Base-by-base conservation (phyloP, 2,329 filamentous ascomycete species). In the Botryotinia globosa region DNA sequence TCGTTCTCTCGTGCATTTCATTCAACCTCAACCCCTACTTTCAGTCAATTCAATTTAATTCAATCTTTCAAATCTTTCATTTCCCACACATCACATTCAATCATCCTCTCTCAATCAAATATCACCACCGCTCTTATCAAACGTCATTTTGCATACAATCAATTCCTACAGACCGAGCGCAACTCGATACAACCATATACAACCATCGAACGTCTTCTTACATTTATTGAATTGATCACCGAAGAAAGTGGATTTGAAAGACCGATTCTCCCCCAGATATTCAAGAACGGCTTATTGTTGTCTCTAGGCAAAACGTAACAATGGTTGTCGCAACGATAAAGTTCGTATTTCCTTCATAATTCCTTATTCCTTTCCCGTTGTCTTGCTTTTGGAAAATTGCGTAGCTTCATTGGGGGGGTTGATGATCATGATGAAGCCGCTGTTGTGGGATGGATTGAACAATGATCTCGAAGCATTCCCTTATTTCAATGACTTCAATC, bases 271-370 rank as follows among this genome's bases (percentile, higher is more conserved):
- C 22, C 4, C 37, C 37, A 37, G 39, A 44, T 42, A 39, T 18
- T 32, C 51, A 56, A 56, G n/a, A 56, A 29, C 51, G n/a, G 51
- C 5, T 56, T 29, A 56, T 56, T 29, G 6, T 56, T 56, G 51
- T 56, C n/a, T 56, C n/a, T 1, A 62, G 51, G 63, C 42, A 67
- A 42, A 51, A 59, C 70, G 70, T 62, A 77, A 79, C 67, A 62
- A 81, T 80, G 80, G 87, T 88, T 81, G 87, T 89, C 78, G 87
- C 87, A 81, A 89, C 87, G 75, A 89, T 89, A 82, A 89, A 89
- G 87, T 89, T 82, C 78, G 87, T 84, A 56, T 72, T 68, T 69
- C 65, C 45, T 62, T 66, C 64, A 56, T 32, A 69, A 69, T 64
- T 64, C 62, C 63, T 59, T 45, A 63, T 72, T 65, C 44, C 42